Percentiles rank a stretch among this genome's conserved stretches.
Evolutionary conservation across 2,329 filamentous ascomycete species (phyloP).

Genomic region (Trichoderma lentiforme): DNA sequence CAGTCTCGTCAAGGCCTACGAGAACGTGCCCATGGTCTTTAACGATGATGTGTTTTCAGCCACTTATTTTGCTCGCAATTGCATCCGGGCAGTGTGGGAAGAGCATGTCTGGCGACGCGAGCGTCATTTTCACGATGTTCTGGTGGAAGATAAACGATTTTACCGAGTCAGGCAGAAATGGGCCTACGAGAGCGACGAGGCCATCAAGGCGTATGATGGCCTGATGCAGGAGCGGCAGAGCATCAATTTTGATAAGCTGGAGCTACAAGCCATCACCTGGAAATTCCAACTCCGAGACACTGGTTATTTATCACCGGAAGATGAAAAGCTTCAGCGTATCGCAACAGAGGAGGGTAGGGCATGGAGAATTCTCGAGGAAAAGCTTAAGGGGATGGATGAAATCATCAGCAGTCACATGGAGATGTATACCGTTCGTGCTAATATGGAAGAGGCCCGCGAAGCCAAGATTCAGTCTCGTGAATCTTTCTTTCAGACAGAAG

Average conservation of each 20-base stretch:
- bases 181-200: neutral
- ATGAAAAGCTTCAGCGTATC: neutral
- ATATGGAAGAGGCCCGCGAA: neutral
- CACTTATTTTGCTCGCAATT: neutral
- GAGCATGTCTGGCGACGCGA: neutral
- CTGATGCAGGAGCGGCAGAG: neutral
- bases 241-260: neutral
- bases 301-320: neutral
- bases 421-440: neutral
- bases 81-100: neutral
- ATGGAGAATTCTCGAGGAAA: neutral
- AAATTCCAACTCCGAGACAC: neutral
- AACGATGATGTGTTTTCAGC: neutral
- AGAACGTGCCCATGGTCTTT: neutral
- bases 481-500: neutral
- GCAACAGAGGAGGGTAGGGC: neutral
- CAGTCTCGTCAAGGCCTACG: neutral
- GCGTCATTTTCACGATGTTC: neutral
- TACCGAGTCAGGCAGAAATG: neutral
- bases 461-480: neutral
- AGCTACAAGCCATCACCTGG: neutral
- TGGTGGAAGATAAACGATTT: neutral
- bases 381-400: neutral
- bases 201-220: neutral
- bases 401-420: neutral